Conservation (phyloP, 306 rosid genomes). For the Leucaena leucocephala region DNA sequence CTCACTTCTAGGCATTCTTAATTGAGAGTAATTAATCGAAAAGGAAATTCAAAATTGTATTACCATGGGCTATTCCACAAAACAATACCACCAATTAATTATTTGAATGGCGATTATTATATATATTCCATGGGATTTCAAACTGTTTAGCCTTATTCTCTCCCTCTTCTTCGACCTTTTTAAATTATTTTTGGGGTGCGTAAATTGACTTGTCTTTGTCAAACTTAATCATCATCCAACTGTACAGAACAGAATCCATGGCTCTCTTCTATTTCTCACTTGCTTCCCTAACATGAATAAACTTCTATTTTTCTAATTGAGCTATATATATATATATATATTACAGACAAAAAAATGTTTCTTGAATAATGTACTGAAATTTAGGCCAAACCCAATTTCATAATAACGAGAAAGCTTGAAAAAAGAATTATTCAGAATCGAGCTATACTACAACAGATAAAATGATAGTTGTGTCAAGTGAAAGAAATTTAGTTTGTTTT, state of each 20-base stretch:
- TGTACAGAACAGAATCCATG: neutral
- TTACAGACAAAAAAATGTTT: neutral
- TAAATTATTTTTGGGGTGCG: neutral
- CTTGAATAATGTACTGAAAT: neutral
- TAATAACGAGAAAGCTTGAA: neutral
- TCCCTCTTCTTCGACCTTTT: neutral
- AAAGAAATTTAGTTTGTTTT: neutral
- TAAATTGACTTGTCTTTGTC: neutral
- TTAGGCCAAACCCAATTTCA: neutral
- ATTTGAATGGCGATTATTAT: neutral
- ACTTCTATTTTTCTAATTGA: too few species aligned
- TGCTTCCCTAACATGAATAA: neutral
- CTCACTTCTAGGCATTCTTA: too few species aligned
- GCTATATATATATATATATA: too few species aligned
- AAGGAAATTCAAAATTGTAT: neutral
- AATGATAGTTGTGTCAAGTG: neutral
- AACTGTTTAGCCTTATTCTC: neutral
- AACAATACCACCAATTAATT: neutral
- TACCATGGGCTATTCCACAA: neutral
- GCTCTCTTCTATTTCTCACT: neutral
- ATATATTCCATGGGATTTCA: neutral
- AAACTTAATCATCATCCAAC: neutral
- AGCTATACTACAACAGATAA: too few species aligned
- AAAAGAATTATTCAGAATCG: neutral
- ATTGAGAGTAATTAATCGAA: neutral